These are phyloP conservation scores for Lipomyces spencermartinsiae DNA, from an alignment of 805 yeast genomes.

Conservation along the genomic window DNA sequence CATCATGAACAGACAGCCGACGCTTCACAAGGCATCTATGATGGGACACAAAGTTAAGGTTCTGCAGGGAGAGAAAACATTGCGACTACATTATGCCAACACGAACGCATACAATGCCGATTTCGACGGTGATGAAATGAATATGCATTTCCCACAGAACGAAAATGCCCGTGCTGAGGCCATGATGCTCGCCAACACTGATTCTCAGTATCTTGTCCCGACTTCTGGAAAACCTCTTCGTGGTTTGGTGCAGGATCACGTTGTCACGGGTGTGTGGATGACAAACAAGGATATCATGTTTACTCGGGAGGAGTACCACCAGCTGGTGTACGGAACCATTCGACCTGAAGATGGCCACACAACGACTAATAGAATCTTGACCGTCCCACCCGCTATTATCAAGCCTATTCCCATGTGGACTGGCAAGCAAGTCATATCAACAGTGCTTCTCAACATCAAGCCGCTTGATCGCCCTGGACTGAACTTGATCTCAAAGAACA, in stretches of 20 bases:
- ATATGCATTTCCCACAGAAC: constrained; percentile 98
- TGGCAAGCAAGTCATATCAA: constrained; percentile 94
- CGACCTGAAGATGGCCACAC: constrained; percentile 98
- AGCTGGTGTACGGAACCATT: constrained; percentile 88
- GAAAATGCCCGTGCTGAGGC: constrained; percentile 98
- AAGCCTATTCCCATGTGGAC: constrained; percentile 96
- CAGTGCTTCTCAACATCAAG: constrained; percentile 86
- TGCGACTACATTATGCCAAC: constrained; percentile 96
- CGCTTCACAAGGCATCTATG: constrained; percentile 98
- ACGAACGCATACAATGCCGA: constrained; percentile 99
- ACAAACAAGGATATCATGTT: constrained; percentile 92
- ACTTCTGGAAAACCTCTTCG: constrained; percentile 98
- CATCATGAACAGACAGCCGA: constrained; percentile 98
- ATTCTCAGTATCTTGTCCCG: constrained; percentile 96
- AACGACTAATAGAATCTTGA: constrained; percentile 63
- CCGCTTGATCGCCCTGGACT: constrained; percentile 91
- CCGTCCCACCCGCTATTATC: constrained; percentile 86
- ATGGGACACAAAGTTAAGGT: constrained; percentile 99
- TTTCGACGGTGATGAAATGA: constrained; percentile 99
- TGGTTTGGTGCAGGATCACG: constrained; percentile 98
- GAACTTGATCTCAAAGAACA: constrained; percentile 81
- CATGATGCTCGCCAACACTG: constrained; percentile 91
- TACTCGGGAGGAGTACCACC: constrained; percentile 90
- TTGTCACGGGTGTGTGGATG: constrained; percentile 98
- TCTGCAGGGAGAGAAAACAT: constrained; percentile 94